Conservation (phyloP, 106 monocot genomes). For the Gastrodia elata region DNA sequence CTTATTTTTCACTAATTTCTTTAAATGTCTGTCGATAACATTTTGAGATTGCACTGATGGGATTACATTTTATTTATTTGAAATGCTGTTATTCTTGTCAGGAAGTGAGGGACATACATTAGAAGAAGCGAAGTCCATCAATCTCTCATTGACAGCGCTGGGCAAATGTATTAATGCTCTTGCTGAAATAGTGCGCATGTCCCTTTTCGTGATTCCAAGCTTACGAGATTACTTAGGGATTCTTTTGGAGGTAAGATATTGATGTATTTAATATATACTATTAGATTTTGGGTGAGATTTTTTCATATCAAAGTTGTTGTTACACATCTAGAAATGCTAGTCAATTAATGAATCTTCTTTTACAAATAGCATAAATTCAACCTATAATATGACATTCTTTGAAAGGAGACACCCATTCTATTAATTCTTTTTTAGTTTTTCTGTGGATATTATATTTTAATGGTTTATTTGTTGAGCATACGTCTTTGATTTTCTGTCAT, state of each 20-base stretch:
- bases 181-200: constrained; percentile 96
- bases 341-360: not conserved
- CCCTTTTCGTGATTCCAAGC: constrained; percentile 96
- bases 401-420: not conserved
- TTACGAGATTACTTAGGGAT: constrained; percentile 92
- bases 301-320: not conserved
- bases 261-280: not conserved
- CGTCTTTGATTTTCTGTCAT: not conserved
- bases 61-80: not conserved
- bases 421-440: not conserved
- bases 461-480: not conserved
- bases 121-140: constrained; percentile 99
- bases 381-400: not conserved
- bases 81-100: constrained; percentile 18
- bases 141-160: constrained; percentile 82
- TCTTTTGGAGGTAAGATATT: constrained; percentile 86
- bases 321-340: not conserved
- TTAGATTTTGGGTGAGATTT: not conserved
- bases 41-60: not conserved
- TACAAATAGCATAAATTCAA: not conserved
- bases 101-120: constrained; percentile 94
- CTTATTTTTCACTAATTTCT: not conserved
- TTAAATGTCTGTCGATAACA: not conserved
- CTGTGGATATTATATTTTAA: constrained; percentile 3
- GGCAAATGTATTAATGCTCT: constrained; percentile 98